phyloP scores from a whole-genome alignment of 2,329 filamentous ascomycete species.

The Diaporthe caulivora region DNA sequence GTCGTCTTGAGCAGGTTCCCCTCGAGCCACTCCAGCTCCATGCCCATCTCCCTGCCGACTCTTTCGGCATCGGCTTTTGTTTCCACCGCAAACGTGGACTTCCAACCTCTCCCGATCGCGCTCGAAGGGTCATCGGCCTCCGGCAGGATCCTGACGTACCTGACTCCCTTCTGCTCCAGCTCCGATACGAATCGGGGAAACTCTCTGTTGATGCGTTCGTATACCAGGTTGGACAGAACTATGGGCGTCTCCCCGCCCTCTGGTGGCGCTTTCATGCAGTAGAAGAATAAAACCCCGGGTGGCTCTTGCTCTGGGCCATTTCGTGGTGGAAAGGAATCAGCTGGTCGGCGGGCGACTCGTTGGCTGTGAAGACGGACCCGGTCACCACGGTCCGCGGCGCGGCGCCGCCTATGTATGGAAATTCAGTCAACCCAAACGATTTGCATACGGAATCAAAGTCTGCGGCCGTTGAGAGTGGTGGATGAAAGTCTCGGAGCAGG shows the following conservation, averaged over 20 bases:
- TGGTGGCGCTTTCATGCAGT: slow-evolving; percentile 32
- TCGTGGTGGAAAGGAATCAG: slow-evolving; percentile 40
- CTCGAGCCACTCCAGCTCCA: slow-evolving; percentile 38
- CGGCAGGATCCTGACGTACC: slow-evolving; percentile 34
- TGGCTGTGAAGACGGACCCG: slow-evolving; percentile 38
- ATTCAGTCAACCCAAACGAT: slow-evolving; percentile 30
- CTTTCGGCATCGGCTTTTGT: slow-evolving; percentile 29
- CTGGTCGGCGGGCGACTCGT: slow-evolving; percentile 38
- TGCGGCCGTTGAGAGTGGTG: slow-evolving; percentile 29
- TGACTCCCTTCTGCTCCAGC: slow-evolving; percentile 38
- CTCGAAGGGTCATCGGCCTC: slow-evolving; percentile 36
- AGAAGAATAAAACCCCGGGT: slow-evolving; percentile 36
- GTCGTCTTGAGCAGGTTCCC: slow-evolving; percentile 36
- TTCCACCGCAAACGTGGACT: slow-evolving; percentile 36
- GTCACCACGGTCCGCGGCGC: slow-evolving; percentile 32
- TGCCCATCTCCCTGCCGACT: slow-evolving; percentile 27
- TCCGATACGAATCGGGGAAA: slow-evolving; percentile 32
- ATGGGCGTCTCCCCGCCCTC: slow-evolving; percentile 37
- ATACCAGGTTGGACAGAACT: slow-evolving; percentile 37
- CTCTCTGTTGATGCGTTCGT: slow-evolving; percentile 30
- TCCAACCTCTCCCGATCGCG: slow-evolving; percentile 39
- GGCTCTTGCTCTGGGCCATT: slow-evolving; percentile 39
- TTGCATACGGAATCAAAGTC: slow-evolving; percentile 37
- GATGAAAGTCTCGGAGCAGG: slow-evolving; percentile 35
- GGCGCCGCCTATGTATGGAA: slow-evolving; percentile 38